Evolutionary conservation across 495 filamentous ascomycete species (phyloP).

Genomic region (Tuber magnatum): DNA sequence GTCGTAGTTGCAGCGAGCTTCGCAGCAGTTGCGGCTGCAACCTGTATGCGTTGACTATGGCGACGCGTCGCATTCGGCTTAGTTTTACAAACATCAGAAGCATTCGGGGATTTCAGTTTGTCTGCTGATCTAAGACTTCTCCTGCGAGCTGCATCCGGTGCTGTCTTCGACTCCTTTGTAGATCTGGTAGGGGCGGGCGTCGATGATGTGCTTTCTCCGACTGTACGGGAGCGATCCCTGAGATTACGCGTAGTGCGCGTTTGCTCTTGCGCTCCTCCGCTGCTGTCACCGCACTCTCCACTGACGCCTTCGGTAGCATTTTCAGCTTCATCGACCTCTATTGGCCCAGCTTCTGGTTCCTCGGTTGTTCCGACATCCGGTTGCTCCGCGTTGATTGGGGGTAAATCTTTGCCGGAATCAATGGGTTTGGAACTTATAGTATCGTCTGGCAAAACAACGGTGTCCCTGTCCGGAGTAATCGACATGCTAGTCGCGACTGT

Average conservation of each 20-base stretch:
- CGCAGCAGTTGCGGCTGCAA: constrained; percentile 20
- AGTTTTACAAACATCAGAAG: not conserved
- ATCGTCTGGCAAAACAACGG: constrained; percentile 2
- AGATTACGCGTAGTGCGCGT: constrained; percentile 35
- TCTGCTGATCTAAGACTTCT: not conserved
- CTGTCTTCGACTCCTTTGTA: not conserved
- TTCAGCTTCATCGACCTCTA: constrained; percentile 20
- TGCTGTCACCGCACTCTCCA: constrained; percentile 16
- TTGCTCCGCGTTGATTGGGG: constrained; percentile 1
- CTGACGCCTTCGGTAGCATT: constrained; percentile 20
- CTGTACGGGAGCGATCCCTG: constrained; percentile 28
- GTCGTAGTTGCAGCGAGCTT: constrained; percentile 23
- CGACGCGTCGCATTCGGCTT: constrained; percentile 30
- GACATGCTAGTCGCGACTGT: constrained; percentile 35
- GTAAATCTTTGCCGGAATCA: not conserved
- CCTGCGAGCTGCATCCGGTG: not conserved
- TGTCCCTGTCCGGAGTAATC: constrained; percentile 28
- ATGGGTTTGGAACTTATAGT: not conserved
- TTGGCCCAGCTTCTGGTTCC: constrained; percentile 12
- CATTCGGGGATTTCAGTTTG: not conserved
- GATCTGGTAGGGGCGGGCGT: not conserved
- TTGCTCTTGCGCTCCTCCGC: constrained; percentile 27
- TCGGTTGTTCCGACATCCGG: constrained; percentile 19
- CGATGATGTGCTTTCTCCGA: not conserved
- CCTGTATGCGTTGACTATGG: constrained; percentile 31